A percentile compares a stretch with the other conserved stretches of the same genome.
phyloP scores from a whole-genome alignment of 1,139 yeast genomes.

The Hemisphaericaspora xylanilytica region DNA sequence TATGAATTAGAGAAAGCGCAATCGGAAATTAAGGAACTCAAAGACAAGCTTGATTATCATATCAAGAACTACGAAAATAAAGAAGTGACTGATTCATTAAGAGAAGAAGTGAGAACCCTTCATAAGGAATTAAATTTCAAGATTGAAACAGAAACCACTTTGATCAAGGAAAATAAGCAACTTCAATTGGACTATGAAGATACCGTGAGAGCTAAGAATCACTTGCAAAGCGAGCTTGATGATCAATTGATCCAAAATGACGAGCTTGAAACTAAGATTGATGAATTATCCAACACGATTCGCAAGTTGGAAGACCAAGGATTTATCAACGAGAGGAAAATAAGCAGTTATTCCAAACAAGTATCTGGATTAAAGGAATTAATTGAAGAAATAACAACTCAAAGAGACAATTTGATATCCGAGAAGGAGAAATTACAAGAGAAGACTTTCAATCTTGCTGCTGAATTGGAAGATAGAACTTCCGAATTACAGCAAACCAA shows the following conservation, averaged over 20 bases:
- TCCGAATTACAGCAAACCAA: constrained; percentile 32
- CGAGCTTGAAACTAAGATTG: constrained; percentile 42
- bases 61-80: constrained; percentile 48
- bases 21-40: constrained; percentile 38
- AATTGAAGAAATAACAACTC: constrained; percentile 47
- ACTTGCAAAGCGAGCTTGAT: constrained; percentile 52
- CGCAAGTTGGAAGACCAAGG: constrained; percentile 47
- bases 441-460: constrained; percentile 42
- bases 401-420: constrained; percentile 49
- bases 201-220: constrained; percentile 43
- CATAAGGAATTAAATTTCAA: constrained; percentile 56
- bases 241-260: constrained; percentile 52
- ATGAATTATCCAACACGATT: constrained; percentile 46
- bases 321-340: constrained; percentile 42
- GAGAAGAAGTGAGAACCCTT: constrained; percentile 57
- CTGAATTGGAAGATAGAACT: constrained; percentile 44
- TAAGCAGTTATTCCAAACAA: constrained; percentile 51
- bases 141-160: constrained; percentile 60
- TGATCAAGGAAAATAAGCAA: constrained; percentile 63
- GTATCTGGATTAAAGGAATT: constrained; percentile 50
- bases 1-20: constrained; percentile 54
- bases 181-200: constrained; percentile 63
- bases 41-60: constrained; percentile 56
- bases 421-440: constrained; percentile 49
- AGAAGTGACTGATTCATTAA: constrained; percentile 43